Conservation (phyloP, 164 flowering plant genomes). For the Santalum album region DNA sequence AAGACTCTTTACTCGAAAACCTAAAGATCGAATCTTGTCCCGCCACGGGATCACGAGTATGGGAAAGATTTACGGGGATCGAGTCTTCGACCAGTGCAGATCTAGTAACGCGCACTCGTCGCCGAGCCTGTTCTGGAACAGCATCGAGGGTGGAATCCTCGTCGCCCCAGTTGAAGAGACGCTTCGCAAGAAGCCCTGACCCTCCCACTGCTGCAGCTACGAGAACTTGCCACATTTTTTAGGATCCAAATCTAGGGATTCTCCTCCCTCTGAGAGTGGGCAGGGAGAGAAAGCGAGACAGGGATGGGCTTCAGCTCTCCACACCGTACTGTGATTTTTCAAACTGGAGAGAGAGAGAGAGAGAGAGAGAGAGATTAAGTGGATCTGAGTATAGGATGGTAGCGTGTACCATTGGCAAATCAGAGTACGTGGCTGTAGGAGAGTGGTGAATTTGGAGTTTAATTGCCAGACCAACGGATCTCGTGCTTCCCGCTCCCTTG, state of each 20-base stretch:
- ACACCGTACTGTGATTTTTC: too few relatives aligned
- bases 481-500: too few relatives aligned
- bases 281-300: too few relatives aligned
- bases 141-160: constrained; percentile 1
- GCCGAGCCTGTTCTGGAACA: not conserved
- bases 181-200: constrained; percentile 45
- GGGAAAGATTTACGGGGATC: not conserved
- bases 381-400: too few relatives aligned
- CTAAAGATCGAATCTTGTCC: constrained; percentile 39
- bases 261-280: too few relatives aligned
- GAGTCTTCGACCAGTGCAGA: not conserved
- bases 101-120: not conserved
- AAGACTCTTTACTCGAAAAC: constrained; percentile 43
- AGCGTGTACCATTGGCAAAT: too few relatives aligned
- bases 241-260: not conserved
- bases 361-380: too few relatives aligned
- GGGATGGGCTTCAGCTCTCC: too few relatives aligned
- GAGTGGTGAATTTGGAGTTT: too few relatives aligned
- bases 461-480: too few relatives aligned
- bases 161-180: constrained; percentile 11
- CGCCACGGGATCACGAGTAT: not conserved
- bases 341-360: too few relatives aligned
- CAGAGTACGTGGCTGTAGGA: too few relatives aligned
- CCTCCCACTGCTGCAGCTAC: constrained; percentile 62
- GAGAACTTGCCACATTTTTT: constrained; percentile 56